A percentile compares a stretch with the other conserved stretches of the same genome.
Conservation (phyloP, 2,329 filamentous ascomycete genomes). For the Rutstroemia sp. region DNA sequence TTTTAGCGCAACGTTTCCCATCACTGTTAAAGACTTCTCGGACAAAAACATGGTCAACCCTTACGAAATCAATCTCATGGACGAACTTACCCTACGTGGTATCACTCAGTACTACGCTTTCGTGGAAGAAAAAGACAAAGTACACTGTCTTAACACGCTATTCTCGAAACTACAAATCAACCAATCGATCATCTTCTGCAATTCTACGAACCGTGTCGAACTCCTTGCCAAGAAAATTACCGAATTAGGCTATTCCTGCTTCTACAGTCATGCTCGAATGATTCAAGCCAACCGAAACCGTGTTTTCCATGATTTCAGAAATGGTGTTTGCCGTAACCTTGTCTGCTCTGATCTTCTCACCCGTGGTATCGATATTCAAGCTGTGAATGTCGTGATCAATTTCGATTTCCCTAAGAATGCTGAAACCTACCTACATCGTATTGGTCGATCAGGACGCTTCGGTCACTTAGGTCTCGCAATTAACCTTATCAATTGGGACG, state of each 20-base stretch:
- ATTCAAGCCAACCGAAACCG: conserved; percentile 93
- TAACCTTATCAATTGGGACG: conserved; percentile 99
- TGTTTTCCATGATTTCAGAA: conserved; percentile 98
- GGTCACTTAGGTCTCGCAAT: conserved; percentile 96
- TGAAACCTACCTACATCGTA: conserved; percentile 96
- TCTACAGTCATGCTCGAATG: conserved; percentile 99
- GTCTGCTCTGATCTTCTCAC: conserved; percentile 97
- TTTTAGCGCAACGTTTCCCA: conserved; percentile 94
- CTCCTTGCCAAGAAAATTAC: conserved; percentile 98
- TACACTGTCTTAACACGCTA: conserved; percentile 96
- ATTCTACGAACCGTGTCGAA: conserved; percentile 97
- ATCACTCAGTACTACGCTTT: conserved; percentile 99
- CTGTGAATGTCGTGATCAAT: conserved; percentile 99
- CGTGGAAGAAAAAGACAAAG: conserved; percentile 98
- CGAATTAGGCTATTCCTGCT: conserved; percentile 97
- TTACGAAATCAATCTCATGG: conserved; percentile 99
- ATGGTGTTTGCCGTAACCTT: conserved; percentile 94
- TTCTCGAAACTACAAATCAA: conserved; percentile 99
- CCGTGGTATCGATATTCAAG: conserved; percentile 98
- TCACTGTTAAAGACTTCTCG: conserved; percentile 96
- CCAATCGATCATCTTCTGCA: conserved; percentile 99
- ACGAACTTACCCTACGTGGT: conserved; percentile 93
- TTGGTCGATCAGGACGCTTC: conserved; percentile 94
- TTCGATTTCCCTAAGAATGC: conserved; percentile 99
- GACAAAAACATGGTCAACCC: conserved; percentile 96